Conservation (phyloP, 2,329 filamentous ascomycete genomes). For the Fonsecaea pugnacius region DNA sequence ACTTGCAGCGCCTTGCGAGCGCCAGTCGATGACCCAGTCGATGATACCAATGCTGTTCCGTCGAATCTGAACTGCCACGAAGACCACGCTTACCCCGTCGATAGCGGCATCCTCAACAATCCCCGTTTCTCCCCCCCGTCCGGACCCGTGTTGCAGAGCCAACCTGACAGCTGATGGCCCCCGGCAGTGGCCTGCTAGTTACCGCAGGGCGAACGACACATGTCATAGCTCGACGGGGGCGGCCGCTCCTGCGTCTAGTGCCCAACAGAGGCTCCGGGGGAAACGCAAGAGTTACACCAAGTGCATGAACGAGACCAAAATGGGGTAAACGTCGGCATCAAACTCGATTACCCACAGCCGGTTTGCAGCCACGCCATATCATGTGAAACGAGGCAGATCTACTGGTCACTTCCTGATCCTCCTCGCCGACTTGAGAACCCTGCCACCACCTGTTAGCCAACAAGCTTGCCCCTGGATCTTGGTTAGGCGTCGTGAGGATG, state of each 20-base stretch:
- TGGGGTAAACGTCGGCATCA: conserved; percentile 5
- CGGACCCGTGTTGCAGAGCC: not conserved
- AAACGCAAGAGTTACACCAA: not conserved
- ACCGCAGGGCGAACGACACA: not conserved
- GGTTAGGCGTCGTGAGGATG: not conserved
- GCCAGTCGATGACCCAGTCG: not conserved
- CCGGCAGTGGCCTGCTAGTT: not conserved
- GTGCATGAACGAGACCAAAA: conserved; percentile 1
- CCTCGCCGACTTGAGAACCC: not conserved
- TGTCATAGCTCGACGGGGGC: conserved; percentile 3
- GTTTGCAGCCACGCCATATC: not conserved
- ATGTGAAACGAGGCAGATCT: conserved; percentile 4
- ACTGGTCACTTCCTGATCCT: not conserved
- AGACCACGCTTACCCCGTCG: not conserved
- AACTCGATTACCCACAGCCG: not conserved
- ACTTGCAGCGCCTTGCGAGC: not conserved
- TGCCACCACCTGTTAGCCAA: not conserved
- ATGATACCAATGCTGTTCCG: not conserved
- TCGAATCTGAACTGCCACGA: not conserved
- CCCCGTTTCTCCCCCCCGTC: not conserved
- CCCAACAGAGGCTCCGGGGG: conserved; percentile 3
- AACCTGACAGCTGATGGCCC: not conserved
- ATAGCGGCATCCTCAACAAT: not conserved
- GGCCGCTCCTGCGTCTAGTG: not conserved
- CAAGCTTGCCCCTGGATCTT: not conserved